Percentiles rank a stretch among this genome's conserved stretches.
phyloP scores from a whole-genome alignment of 2,329 filamentous ascomycete genomes.

The Kalmusia sp. region DNA sequence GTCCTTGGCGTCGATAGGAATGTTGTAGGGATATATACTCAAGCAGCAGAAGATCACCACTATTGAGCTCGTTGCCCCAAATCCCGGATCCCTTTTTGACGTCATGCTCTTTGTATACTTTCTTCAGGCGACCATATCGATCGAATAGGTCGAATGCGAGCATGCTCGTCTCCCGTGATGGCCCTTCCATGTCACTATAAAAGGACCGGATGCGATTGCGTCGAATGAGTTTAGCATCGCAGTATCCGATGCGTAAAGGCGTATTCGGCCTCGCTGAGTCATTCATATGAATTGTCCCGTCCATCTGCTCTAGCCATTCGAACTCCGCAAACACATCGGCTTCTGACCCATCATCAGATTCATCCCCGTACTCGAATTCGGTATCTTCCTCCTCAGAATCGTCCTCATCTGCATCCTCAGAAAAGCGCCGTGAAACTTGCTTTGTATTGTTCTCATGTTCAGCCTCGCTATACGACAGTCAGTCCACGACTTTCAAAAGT shows the following conservation, averaged over 20 bases:
- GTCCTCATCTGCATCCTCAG: too few species aligned
- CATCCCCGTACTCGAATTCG: not conserved
- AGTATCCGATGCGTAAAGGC: not conserved
- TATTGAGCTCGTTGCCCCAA: slow-evolving; percentile 40
- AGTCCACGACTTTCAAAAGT: not conserved
- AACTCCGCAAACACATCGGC: not conserved
- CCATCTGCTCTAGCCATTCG: not conserved
- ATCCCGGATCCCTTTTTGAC: slow-evolving; percentile 34
- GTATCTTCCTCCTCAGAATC: not conserved
- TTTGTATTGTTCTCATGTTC: not conserved
- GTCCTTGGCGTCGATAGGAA: slow-evolving; percentile 28
- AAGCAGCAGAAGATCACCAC: slow-evolving; percentile 36
- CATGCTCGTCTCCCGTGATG: slow-evolving; percentile 30
- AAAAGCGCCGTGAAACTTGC: not conserved
- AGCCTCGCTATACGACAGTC: not conserved
- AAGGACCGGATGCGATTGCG: slow-evolving; percentile 27
- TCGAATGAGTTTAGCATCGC: slow-evolving; percentile 4
- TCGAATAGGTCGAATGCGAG: slow-evolving; percentile 50
- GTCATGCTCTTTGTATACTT: slow-evolving; percentile 38
- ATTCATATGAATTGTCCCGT: not conserved
- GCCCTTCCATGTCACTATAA: slow-evolving; percentile 43
- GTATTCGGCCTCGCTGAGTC: not conserved
- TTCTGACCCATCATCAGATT: not conserved
- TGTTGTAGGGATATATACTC: slow-evolving; percentile 28
- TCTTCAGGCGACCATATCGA: slow-evolving; percentile 46